These are phyloP conservation scores for Citrus australasica DNA, from an alignment of 345 rosid species.

Conservation along the genomic window DNA sequence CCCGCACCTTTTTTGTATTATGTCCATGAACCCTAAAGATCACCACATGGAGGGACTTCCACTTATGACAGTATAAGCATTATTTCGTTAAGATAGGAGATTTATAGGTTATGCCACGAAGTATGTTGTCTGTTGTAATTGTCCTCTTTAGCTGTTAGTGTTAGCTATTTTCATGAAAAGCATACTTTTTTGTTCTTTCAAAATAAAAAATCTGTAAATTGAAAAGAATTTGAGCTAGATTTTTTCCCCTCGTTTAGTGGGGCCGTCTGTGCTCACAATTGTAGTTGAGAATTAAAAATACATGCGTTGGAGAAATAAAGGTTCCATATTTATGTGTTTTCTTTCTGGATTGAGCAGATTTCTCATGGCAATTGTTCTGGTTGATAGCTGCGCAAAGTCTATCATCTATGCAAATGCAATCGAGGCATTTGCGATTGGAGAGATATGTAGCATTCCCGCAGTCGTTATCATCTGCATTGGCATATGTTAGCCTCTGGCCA, in stretches of 20 bases:
- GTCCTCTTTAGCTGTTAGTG: not conserved
- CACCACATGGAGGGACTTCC: constrained; percentile 30
- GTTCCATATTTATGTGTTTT: not conserved
- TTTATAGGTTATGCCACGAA: not conserved
- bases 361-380: not conserved
- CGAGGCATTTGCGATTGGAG: not conserved
- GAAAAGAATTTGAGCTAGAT: not conserved
- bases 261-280: not conserved
- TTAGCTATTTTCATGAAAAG: not conserved
- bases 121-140: not conserved
- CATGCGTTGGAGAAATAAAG: not conserved
- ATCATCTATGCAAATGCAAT: not conserved
- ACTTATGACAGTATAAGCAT: constrained; percentile 5
- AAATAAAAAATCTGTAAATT: not conserved
- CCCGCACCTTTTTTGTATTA: constrained; percentile 46
- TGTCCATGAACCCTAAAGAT: constrained; percentile 42
- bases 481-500: not conserved
- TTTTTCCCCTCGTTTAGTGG: not conserved
- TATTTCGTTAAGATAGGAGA: not conserved
- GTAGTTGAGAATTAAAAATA: not conserved
- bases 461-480: not conserved
- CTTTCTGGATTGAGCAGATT: not conserved
- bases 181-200: not conserved
- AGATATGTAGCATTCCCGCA: not conserved
- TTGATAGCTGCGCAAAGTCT: not conserved